phyloP scores from a whole-genome alignment of 2,329 filamentous ascomycete genomes.

The Aspergillus puulaauensis region DNA sequence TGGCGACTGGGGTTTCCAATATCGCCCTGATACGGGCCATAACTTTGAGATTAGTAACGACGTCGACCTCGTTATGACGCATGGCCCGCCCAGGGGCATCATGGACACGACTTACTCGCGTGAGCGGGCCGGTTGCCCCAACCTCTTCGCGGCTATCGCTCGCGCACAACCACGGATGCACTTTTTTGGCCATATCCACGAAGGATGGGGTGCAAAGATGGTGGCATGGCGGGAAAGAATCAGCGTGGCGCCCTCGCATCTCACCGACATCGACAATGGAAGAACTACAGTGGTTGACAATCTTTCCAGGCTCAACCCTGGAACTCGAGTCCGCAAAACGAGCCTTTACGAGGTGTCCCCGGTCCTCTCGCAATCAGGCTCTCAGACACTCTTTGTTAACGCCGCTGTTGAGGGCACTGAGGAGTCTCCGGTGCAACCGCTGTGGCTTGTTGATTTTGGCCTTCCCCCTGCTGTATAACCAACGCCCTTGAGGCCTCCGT shows the following conservation, averaged over 20 bases:
- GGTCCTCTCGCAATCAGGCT: constrained; percentile 35
- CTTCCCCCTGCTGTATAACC: constrained; percentile 24
- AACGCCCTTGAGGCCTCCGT: not conserved
- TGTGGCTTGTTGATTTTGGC: constrained; percentile 56
- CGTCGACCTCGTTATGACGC: constrained; percentile 54
- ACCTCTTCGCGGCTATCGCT: constrained; percentile 33
- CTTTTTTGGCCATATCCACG: constrained; percentile 46
- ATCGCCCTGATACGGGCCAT: constrained; percentile 40
- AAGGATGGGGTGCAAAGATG: constrained; percentile 57
- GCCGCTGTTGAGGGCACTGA: constrained; percentile 52
- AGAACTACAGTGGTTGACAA: constrained; percentile 36
- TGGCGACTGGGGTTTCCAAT: constrained; percentile 54
- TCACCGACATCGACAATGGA: constrained; percentile 48
- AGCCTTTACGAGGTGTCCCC: constrained; percentile 41
- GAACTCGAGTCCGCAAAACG: constrained; percentile 28
- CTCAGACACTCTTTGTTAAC: constrained; percentile 61
- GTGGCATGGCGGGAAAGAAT: constrained; percentile 50
- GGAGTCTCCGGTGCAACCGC: constrained; percentile 40
- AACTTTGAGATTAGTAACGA: constrained; percentile 29
- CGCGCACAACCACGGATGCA: constrained; percentile 35
- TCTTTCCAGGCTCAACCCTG: constrained; percentile 8
- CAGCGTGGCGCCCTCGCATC: constrained; percentile 42
- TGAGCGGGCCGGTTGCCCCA: constrained; percentile 32
- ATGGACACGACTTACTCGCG: constrained; percentile 44
- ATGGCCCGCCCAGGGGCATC: constrained; percentile 55